Percentiles rank a stretch among this genome's conserved stretches.
Evolutionary conservation across 78 protist genomes (phyloP).

Genomic region (Cavenderia fasciculata): DNA sequence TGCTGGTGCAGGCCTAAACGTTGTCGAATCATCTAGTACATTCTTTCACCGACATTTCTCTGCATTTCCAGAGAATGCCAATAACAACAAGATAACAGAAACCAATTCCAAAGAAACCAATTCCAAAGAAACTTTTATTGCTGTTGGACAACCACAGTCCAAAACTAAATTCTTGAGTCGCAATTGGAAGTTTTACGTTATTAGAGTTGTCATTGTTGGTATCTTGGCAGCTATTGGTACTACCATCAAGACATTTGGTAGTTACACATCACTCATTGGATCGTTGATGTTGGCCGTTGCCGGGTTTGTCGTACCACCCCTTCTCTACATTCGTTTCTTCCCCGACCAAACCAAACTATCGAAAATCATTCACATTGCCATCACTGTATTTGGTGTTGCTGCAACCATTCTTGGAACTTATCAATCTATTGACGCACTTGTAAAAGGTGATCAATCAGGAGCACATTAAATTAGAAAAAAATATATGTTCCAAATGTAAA

Average conservation of each 20-base stretch:
- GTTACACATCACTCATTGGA: conserved; percentile 50
- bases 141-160: not conserved
- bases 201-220: not conserved
- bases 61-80: conserved; percentile 13
- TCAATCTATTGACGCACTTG: conserved; percentile 7
- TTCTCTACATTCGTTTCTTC: conserved; percentile 17
- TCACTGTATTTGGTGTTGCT: conserved; percentile 43
- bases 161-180: conserved; percentile 8
- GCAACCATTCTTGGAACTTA: conserved; percentile 55
- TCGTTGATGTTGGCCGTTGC: conserved; percentile 60
- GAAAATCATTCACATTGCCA: not conserved
- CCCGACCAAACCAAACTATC: not conserved
- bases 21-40: conserved; percentile 29
- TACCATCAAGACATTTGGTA: conserved; percentile 27
- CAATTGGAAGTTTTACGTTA: conserved; percentile 56
- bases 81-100: too few relatives aligned
- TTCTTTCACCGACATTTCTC: conserved; percentile 5
- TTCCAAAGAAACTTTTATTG: too few relatives aligned
- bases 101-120: too few relatives aligned
- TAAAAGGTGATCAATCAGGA: too few relatives aligned
- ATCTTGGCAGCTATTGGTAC: conserved; percentile 21
- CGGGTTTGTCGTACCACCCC: conserved; percentile 64
- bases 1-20: conserved; percentile 59
- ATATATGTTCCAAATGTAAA: too few relatives aligned
- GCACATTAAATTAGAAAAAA: too few relatives aligned